Base-by-base conservation (phyloP, 345 rosid species). In the Aquilaria sinensis region DNA sequence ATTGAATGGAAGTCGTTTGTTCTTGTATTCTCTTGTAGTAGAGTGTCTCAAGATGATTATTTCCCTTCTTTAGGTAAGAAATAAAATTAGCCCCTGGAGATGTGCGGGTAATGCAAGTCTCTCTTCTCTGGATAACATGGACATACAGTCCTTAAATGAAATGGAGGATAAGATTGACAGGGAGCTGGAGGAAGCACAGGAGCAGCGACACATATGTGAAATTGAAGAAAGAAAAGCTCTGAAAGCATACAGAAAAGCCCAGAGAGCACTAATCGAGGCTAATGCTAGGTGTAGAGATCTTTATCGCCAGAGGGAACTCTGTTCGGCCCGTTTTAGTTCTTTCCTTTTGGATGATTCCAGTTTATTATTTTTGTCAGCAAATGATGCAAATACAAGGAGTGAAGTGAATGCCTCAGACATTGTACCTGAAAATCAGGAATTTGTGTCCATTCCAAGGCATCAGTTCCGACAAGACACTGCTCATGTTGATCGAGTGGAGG, bases 171-270 rank as follows among this genome's bases (percentile, higher is more conserved):
- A 87, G 34, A 73, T 85, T 59, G 99, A 94, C 79, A 90, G 70
- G 76, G 92, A 90, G 67, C 83, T 94, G 70, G 97, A 81, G 66
- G 87, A 83, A 72, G 97, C 89, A 56, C 97, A 94, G 59, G 85
- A 88, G 58, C 71, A 70, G 58, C 74, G 89, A 65, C 78, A 68
- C 66, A 81, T 61, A 52, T 83, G 92, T 77, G 97, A 94, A 83
- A 77, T 85, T 83, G 99, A 94, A 76, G 99, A 94, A 75, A 83
- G 95, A 70, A 88, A 90, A 68, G 92, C 97, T 55, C 90, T 90
- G 57, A 90, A 80, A 78, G 86, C 86, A 57, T 94, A 88, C 75
- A 78, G 91, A 67, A 86, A 80, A 78, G 89, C 97, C 12, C 99
- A 88, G 70, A 90, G 87, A 70, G 88, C 85, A 68, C 70, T 94